These are phyloP conservation scores for Caryopteris hybrid DNA, from an alignment of 305 asterid genomes.

Conservation along the genomic window DNA sequence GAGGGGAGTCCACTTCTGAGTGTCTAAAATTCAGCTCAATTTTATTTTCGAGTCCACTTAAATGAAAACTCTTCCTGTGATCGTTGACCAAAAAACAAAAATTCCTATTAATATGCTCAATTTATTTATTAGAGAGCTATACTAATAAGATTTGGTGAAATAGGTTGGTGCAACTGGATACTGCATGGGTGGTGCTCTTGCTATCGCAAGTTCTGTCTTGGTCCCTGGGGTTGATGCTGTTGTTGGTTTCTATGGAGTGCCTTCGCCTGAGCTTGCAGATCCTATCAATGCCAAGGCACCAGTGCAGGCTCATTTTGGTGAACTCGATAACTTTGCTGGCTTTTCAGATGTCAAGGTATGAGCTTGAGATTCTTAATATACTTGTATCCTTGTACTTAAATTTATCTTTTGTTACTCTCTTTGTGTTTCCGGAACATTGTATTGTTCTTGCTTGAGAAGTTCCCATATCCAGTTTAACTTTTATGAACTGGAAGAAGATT, in stretches of 20 bases:
- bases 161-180: constrained; percentile 92
- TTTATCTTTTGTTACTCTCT: neutral
- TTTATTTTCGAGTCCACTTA: neutral
- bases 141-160: neutral
- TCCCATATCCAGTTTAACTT: neutral
- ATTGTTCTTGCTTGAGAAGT: neutral
- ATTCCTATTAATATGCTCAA: neutral
- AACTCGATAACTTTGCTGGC: constrained; percentile 67
- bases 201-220: constrained; percentile 90
- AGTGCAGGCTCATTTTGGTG: constrained; percentile 96
- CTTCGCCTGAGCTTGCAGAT: constrained; percentile 85
- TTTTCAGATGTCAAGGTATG: constrained; percentile 87
- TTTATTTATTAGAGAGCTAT: neutral
- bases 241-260: constrained; percentile 90
- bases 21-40: neutral
- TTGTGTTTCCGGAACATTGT: neutral
- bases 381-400: neutral
- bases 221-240: constrained; percentile 81
- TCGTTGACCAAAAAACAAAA: neutral
- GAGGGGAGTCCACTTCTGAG: neutral
- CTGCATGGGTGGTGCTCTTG: constrained; percentile 99
- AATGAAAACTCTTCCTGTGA: neutral
- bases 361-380: neutral
- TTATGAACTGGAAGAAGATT: neutral
- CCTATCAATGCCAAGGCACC: constrained; percentile 81